phyloP scores from a whole-genome alignment of 768 basidiomycete genomes.

The Kwoniella dendrophila region DNA sequence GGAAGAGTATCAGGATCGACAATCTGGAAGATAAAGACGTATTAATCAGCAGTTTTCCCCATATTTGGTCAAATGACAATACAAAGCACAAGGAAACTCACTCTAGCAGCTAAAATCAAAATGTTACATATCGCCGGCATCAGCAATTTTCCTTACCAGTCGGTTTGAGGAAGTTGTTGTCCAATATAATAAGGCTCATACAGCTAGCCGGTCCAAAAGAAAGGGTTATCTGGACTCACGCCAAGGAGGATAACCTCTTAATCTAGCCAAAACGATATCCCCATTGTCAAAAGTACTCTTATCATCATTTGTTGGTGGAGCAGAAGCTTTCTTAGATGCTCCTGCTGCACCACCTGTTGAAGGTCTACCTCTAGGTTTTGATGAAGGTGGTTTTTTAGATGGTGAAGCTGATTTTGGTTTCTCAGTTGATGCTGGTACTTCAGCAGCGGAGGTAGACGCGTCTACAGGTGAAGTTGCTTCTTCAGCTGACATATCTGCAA shows the following conservation, averaged over 20 bases:
- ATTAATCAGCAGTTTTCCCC: background rate
- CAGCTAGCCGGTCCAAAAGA: too few species aligned
- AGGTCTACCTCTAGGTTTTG: slow-evolving; percentile 28
- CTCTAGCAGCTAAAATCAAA: slow-evolving; percentile 37
- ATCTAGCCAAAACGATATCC: slow-evolving; percentile 87
- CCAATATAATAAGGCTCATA: too few species aligned
- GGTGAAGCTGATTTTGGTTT: slow-evolving; percentile 22
- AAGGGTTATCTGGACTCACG: slow-evolving; percentile 64
- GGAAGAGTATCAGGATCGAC: slow-evolving; percentile 74
- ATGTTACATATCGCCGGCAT: background rate
- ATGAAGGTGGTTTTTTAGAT: slow-evolving; percentile 20
- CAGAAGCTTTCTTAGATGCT: slow-evolving; percentile 27
- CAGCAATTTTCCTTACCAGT: background rate
- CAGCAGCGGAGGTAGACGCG: slow-evolving; percentile 21
- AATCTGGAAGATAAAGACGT: slow-evolving; percentile 62
- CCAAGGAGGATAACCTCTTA: slow-evolving; percentile 95
- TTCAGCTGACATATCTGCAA: slow-evolving; percentile 24
- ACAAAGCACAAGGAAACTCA: slow-evolving; percentile 20
- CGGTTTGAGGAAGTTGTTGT: too few species aligned
- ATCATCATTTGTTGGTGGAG: slow-evolving; percentile 4
- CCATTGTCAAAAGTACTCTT: slow-evolving; percentile 63
- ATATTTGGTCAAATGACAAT: background rate
- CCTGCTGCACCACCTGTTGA: slow-evolving; percentile 24
- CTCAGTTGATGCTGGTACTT: slow-evolving; percentile 4
- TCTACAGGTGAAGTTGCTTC: slow-evolving; percentile 22